Evolutionary conservation across 306 rosid species (phyloP).

Genomic region (Medicago ruthenica): DNA sequence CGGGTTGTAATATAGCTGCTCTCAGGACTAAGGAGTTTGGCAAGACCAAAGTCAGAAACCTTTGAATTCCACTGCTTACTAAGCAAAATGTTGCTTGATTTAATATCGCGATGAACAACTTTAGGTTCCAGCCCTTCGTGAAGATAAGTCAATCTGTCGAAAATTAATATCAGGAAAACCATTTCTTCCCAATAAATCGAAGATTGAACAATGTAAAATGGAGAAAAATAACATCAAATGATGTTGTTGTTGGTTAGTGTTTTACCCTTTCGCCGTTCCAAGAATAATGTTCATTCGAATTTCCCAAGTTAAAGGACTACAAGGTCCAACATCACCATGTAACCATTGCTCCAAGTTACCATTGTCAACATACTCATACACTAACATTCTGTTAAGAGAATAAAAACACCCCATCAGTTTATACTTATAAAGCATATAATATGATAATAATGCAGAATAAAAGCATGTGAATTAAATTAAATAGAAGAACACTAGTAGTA

Average conservation of each 20-base stretch:
- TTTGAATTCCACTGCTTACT: slow-evolving; percentile 90
- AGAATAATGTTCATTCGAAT: slow-evolving; percentile 80
- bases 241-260: not conserved
- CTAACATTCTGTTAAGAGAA: slow-evolving; percentile 71
- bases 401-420: not conserved
- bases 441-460: not conserved
- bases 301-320: slow-evolving; percentile 87
- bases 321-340: slow-evolving; percentile 86
- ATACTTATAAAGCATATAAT: not conserved
- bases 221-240: not conserved
- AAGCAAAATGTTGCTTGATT: slow-evolving; percentile 86
- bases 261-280: slow-evolving; percentile 87
- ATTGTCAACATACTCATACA: slow-evolving; percentile 83
- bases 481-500: not conserved
- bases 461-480: not conserved
- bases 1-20: slow-evolving; percentile 85
- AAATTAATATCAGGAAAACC: slow-evolving; percentile 21
- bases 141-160: slow-evolving; percentile 73
- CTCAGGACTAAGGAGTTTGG: slow-evolving; percentile 84
- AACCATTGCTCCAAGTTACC: slow-evolving; percentile 93
- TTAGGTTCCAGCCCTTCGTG: slow-evolving; percentile 95
- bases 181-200: not conserved
- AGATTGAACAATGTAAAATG: not conserved
- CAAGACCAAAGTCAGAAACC: slow-evolving; percentile 96
- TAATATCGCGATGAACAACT: slow-evolving; percentile 91